phyloP scores from a whole-genome alignment of 1,139 yeast genomes.

The Petasospora fabianii region DNA sequence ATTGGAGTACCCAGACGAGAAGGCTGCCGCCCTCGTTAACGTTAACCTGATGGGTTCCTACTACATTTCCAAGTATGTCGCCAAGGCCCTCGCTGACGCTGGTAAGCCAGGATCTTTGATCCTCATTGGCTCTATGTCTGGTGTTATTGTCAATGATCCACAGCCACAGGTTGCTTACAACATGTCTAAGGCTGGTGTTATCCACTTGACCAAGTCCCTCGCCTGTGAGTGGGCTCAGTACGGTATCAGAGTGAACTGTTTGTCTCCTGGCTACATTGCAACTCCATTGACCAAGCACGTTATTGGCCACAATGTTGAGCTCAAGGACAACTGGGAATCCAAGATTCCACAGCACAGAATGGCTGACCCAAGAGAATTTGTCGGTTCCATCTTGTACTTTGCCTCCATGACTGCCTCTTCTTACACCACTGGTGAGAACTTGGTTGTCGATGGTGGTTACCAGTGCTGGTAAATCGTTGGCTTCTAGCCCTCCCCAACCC shows the following conservation, averaged over 20 bases:
- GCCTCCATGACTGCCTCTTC: constrained; percentile 72
- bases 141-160: constrained; percentile 76
- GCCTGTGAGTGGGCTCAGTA: constrained; percentile 85
- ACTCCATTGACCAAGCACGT: constrained; percentile 64
- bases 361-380: constrained; percentile 77
- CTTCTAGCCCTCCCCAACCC: background rate
- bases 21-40: constrained; percentile 65
- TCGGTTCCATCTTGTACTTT: constrained; percentile 76
- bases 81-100: constrained; percentile 59
- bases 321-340: constrained; percentile 56
- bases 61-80: constrained; percentile 61
- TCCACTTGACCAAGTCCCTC: constrained; percentile 70
- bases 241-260: constrained; percentile 71
- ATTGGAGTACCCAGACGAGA: constrained; percentile 67
- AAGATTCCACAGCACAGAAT: constrained; percentile 75
- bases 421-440: constrained; percentile 79
- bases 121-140: constrained; percentile 84
- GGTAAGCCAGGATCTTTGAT: constrained; percentile 60
- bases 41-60: constrained; percentile 77
- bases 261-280: constrained; percentile 78
- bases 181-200: constrained; percentile 82
- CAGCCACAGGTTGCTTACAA: constrained; percentile 84
- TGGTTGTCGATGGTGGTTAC: constrained; percentile 88
- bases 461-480: constrained; percentile 41
- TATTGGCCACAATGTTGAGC: constrained; percentile 45